Base-by-base conservation (phyloP, 75 land plant species). In the Pseudotsuga menziesii region DNA sequence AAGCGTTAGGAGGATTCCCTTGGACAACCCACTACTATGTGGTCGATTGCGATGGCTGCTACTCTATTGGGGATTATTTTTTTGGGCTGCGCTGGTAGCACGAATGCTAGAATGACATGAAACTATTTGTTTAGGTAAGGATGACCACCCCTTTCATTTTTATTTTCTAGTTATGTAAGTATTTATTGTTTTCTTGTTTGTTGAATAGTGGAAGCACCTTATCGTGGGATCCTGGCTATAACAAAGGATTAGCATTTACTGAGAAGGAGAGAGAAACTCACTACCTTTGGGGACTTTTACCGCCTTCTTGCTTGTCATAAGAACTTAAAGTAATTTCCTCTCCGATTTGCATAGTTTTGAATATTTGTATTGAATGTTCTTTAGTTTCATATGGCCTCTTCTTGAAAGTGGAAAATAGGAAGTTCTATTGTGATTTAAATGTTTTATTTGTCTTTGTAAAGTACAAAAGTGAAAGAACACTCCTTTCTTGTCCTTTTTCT, bases 171-270 rank as follows among this genome's bases (percentile, higher is more conserved):
- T n/a, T n/a, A n/a, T n/a, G n/a, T n/a, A n/a, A n/a, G n/a, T n/a
- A n/a, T n/a, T 35, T 35, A 5, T 64, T 15, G 69, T 5, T 64
- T 32, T 2, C 7, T 64, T 35, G 25, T 64, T 35, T 41, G 6
- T 32, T 15, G 69, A 32, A 48, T 77, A 94, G 98, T 86, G 99
- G 99, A 2, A 82, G 84, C 82, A 75, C 90, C 26, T 76, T 96
- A 75, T 72, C 94, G 90, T 80, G 98, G 44, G 90, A 96, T 86
- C 99, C 99, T 15, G 82, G 78, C 55, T 86, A 89, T 82, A 96
- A 96, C 77, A 96, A 96, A 80, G 98, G 99, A 48, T 90, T 94
- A 80, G 93, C 91, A 9, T 94, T 96, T 80, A 82, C 86, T 55
- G 90, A 90, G 19, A 92, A 83, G 78, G 99, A 96, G 83, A 85